Evolutionary conservation across 148 eudicot genomes (phyloP), one percentile per base, ranked within the genome.

Genomic region (Pharnaceum exiguum): DNA sequence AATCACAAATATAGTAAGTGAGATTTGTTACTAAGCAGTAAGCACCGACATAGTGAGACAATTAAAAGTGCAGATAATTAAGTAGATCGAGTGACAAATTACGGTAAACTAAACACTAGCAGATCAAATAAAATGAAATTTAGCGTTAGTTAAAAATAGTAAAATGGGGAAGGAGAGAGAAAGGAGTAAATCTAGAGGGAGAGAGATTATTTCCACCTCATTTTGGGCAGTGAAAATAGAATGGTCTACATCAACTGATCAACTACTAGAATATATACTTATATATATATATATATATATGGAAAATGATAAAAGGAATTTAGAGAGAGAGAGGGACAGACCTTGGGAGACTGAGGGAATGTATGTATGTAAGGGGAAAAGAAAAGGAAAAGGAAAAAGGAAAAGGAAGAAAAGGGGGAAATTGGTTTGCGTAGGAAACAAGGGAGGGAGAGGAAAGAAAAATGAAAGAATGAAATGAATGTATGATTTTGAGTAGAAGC

Each of bases 401-500:
- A 23, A 15, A n/a, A 5, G 18, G 26, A 6, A n/a, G n/a, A 8
- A 26, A 22, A 35, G 17, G 38, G 10, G 6, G 70, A 47, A 21
- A n/a, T 6, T 4, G 16, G 46, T n/a, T 52, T 57, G 68, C 79
- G 72, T 68, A 69, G 67, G 9, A 57, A 50, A 52, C 30, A 80
- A 74, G 85, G 43, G 79, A 73, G 47, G 35, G 44, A 55, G 46
- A 46, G 24, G 65, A 23, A 52, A 45, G 59, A 56, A 72, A 68
- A 27, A 44, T 39, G 10, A 17, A 25, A 50, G 27, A 22, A 62
- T 7, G 47, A 37, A 52, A 36, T 15, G 30, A 35, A 65, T 26
- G 57, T 31, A n/a, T 37, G 55, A 49, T 9, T 25, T 36, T 57
- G 23, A 30, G 37, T 43, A 25, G 30, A 29, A 43, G 56, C 51